Conservation (phyloP, 805 yeast genomes). For the Kurtzmaniella fragi region DNA sequence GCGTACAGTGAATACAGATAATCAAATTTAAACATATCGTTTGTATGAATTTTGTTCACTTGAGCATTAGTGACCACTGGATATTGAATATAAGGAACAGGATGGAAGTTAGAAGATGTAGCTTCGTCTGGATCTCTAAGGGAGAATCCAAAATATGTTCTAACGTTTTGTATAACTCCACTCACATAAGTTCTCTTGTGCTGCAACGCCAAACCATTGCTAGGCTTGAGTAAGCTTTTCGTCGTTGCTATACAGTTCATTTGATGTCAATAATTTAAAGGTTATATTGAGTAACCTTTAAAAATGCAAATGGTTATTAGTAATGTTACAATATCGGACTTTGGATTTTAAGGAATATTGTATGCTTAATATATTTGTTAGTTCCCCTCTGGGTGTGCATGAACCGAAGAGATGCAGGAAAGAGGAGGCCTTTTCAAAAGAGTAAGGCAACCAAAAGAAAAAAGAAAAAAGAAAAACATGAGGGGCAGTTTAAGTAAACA, state of each 20-base stretch:
- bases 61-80: conserved; percentile 38
- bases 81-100: conserved; percentile 29
- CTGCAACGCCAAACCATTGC: neutral
- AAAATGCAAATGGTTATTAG: neutral
- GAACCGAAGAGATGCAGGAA: conserved; percentile 19
- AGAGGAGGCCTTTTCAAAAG: conserved; percentile 9
- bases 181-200: conserved; percentile 2
- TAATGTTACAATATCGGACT: neutral
- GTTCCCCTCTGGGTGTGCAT: conserved; percentile 11
- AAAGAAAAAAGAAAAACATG: no score
- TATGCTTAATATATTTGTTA: neutral
- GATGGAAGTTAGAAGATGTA: conserved; percentile 15
- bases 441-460: no score
- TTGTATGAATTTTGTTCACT: conserved; percentile 25
- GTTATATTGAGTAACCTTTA: no score
- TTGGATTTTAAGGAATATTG: neutral
- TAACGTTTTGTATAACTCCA: neutral
- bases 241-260: no score
- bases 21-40: conserved; percentile 39
- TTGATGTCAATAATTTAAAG: no score
- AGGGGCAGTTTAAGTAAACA: no score
- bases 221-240: no score
- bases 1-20: conserved; percentile 43
- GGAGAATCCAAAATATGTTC: conserved; percentile 3
- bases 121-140: conserved; percentile 15